Evolutionary conservation across 2,329 filamentous ascomycete genomes (phyloP).

Genomic region (Torrubiellomyces zombiae): DNA sequence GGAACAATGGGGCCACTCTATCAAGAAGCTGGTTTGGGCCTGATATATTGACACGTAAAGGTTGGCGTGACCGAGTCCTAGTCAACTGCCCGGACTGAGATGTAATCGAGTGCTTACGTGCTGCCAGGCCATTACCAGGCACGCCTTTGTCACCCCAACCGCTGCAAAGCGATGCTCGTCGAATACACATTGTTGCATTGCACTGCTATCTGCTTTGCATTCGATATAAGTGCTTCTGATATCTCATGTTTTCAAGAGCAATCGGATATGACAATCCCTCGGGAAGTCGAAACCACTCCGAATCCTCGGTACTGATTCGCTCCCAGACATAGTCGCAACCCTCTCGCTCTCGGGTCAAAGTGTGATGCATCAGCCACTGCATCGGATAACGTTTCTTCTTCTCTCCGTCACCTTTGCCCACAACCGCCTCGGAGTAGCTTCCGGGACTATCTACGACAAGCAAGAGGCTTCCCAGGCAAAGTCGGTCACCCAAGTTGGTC

Average conservation of each 20-base stretch:
- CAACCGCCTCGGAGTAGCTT: slow-evolving; percentile 68
- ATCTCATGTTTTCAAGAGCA: slow-evolving; percentile 83
- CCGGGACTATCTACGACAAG: slow-evolving; percentile 87
- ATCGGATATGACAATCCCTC: slow-evolving; percentile 61
- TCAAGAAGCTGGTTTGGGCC: slow-evolving; percentile 90
- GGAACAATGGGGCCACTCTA: slow-evolving; percentile 72
- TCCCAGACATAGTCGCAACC: slow-evolving; percentile 43
- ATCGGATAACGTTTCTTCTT: slow-evolving; percentile 63
- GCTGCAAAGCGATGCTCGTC: too few species aligned
- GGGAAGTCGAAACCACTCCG: slow-evolving; percentile 67
- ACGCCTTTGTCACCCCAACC: too few species aligned
- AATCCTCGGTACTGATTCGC: slow-evolving; percentile 59
- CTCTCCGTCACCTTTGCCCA: too few species aligned
- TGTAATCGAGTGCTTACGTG: too few species aligned
- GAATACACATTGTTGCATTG: slow-evolving; percentile 3
- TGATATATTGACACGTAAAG: slow-evolving; percentile 8
- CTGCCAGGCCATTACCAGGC: too few species aligned
- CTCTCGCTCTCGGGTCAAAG: slow-evolving; percentile 39
- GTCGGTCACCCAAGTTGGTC: slow-evolving; percentile 42
- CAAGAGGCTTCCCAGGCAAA: slow-evolving; percentile 46
- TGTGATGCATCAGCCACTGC: slow-evolving; percentile 81
- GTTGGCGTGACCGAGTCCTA: neutral
- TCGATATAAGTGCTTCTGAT: slow-evolving; percentile 74
- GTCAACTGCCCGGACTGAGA: too few species aligned
- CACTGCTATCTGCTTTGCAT: slow-evolving; percentile 10